Evolutionary conservation across 768 basidiomycete genomes (phyloP).

Genomic region (Lactarius psammicola): DNA sequence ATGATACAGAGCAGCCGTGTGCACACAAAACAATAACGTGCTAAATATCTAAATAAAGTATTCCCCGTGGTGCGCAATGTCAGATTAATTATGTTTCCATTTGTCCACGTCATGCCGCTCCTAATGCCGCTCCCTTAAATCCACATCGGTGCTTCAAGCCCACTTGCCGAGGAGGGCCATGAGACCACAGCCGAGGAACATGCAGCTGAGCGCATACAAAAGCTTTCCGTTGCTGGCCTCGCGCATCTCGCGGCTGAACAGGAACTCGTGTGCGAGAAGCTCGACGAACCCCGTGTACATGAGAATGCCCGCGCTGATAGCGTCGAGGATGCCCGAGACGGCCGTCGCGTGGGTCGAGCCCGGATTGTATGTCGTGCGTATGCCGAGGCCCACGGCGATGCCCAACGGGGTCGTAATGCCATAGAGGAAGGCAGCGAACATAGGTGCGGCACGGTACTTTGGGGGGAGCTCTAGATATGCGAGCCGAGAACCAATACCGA

Average conservation of each 20-base stretch:
- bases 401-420: constrained; percentile 84
- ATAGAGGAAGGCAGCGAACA: constrained; percentile 61
- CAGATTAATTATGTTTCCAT: neutral
- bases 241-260: constrained; percentile 87
- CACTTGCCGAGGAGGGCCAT: constrained; percentile 91
- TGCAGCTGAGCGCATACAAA: constrained; percentile 70
- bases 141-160: constrained; percentile 49
- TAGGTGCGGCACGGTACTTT: constrained; percentile 55
- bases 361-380: constrained; percentile 79
- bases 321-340: constrained; percentile 82
- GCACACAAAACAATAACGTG: neutral
- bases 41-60: neutral
- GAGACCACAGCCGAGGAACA: constrained; percentile 79
- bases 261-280: constrained; percentile 92
- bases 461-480: constrained; percentile 66
- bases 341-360: constrained; percentile 70
- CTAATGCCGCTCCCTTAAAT: neutral
- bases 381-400: constrained; percentile 79
- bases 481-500: constrained; percentile 88
- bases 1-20: neutral
- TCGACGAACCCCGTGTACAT: constrained; percentile 87
- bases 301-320: constrained; percentile 83
- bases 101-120: neutral
- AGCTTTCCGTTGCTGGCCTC: constrained; percentile 61
- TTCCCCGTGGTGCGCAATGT: neutral